phyloP scores from a whole-genome alignment of 306 rosid species.

The Macrotyloma uniflorum region DNA sequence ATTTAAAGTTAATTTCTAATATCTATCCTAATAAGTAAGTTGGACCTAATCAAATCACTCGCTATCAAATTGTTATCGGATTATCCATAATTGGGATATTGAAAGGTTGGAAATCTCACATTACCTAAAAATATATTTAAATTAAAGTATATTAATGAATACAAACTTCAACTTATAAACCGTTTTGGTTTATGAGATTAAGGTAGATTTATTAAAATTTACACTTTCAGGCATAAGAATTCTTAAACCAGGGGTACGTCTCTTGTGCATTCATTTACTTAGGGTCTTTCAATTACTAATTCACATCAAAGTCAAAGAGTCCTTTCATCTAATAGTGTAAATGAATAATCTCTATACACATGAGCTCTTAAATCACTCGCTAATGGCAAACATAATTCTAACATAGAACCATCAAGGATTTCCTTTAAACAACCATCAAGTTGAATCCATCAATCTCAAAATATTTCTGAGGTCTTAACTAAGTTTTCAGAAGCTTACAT shows the following conservation, averaged over 20 bases:
- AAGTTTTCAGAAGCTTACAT: background rate
- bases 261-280: background rate
- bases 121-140: too few species aligned
- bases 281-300: background rate
- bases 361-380: background rate
- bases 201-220: too few species aligned
- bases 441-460: background rate
- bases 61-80: too few species aligned
- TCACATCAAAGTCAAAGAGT: background rate
- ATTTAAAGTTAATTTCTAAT: too few species aligned
- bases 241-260: background rate
- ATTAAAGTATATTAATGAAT: too few species aligned
- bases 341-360: background rate
- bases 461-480: background rate
- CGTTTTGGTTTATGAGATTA: too few species aligned
- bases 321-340: background rate
- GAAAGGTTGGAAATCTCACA: too few species aligned
- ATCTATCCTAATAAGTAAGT: too few species aligned
- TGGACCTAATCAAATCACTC: too few species aligned
- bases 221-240: background rate
- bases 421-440: background rate
- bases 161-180: too few species aligned
- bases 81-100: too few species aligned
- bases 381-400: background rate
- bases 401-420: background rate